Conservation (phyloP, 169 alveolate genomes). For the Eimeria necatrix region DNA sequence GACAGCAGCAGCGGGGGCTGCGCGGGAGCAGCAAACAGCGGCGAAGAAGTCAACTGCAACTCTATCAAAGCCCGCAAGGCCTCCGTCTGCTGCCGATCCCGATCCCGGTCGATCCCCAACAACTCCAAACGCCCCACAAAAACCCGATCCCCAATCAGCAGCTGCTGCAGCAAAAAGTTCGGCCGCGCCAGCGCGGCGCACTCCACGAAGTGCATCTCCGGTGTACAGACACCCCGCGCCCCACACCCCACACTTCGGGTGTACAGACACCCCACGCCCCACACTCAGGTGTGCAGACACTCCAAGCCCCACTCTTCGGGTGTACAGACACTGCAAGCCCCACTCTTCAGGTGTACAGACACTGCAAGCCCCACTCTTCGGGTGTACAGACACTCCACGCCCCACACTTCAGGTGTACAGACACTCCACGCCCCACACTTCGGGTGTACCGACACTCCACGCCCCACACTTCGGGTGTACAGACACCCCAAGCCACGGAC, state of each 20-base stretch:
- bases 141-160: constrained; percentile 87
- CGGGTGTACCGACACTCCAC: too few species aligned
- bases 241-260: too few species aligned
- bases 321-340: too few species aligned
- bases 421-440: constrained; percentile 85
- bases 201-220: constrained; percentile 84
- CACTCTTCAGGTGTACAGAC: too few species aligned
- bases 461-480: constrained; percentile 11
- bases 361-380: too few species aligned
- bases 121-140: constrained; percentile 85
- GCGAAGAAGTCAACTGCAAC: constrained; percentile 81
- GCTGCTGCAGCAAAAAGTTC: constrained; percentile 80
- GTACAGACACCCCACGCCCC: constrained; percentile 5
- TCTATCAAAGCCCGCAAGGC: constrained; percentile 41
- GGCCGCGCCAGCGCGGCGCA: constrained; percentile 83
- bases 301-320: too few species aligned
- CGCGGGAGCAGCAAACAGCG: constrained; percentile 81
- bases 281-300: too few species aligned
- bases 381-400: too few species aligned
- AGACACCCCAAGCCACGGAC: too few species aligned
- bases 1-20: constrained; percentile 81
- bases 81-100: background rate
- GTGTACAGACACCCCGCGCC: too few species aligned
- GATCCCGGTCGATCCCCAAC: constrained; percentile 74
- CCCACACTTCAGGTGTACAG: too few species aligned